Conservation (phyloP, 1,139 yeast genomes). For the Scheffersomyces cryptocercus region DNA sequence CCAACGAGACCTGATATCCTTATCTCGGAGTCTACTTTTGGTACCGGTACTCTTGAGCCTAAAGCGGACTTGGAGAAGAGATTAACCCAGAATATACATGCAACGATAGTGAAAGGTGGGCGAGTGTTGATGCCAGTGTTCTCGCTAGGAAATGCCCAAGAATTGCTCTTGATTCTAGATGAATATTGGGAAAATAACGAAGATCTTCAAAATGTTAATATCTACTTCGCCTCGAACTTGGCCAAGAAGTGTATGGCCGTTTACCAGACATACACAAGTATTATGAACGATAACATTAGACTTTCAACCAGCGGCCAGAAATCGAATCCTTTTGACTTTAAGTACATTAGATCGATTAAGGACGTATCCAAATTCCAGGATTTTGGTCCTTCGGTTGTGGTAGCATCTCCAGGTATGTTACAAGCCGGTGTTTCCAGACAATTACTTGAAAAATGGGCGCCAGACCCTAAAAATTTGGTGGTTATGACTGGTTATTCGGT, state of each 20-base stretch:
- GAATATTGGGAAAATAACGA: slow-evolving; percentile 90
- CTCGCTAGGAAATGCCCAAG: slow-evolving; percentile 97
- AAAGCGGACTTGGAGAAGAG: slow-evolving; percentile 80
- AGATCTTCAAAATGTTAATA: slow-evolving; percentile 78
- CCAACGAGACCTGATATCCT: slow-evolving; percentile 84
- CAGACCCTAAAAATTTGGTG: slow-evolving; percentile 87
- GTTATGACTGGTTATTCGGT: slow-evolving; percentile 96
- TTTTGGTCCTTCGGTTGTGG: slow-evolving; percentile 92
- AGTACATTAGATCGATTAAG: slow-evolving; percentile 77
- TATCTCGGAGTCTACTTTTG: slow-evolving; percentile 94
- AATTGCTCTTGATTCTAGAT: slow-evolving; percentile 80
- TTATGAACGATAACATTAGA: slow-evolving; percentile 93
- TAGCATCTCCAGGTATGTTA: slow-evolving; percentile 97
- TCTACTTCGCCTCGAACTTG: slow-evolving; percentile 88
- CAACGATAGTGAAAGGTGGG: slow-evolving; percentile 86
- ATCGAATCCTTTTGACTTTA: slow-evolving; percentile 84
- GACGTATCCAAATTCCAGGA: slow-evolving; percentile 86
- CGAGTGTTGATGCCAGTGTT: slow-evolving; percentile 91
- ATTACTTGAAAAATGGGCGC: slow-evolving; percentile 93
- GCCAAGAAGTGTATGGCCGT: slow-evolving; percentile 98
- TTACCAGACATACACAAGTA: slow-evolving; percentile 91
- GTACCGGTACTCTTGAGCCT: slow-evolving; percentile 96
- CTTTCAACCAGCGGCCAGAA: slow-evolving; percentile 46
- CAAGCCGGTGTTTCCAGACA: slow-evolving; percentile 95
- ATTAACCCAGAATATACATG: slow-evolving; percentile 78